Base-by-base conservation (phyloP, 2,329 filamentous ascomycete genomes). In the Balansia obtecta region DNA sequence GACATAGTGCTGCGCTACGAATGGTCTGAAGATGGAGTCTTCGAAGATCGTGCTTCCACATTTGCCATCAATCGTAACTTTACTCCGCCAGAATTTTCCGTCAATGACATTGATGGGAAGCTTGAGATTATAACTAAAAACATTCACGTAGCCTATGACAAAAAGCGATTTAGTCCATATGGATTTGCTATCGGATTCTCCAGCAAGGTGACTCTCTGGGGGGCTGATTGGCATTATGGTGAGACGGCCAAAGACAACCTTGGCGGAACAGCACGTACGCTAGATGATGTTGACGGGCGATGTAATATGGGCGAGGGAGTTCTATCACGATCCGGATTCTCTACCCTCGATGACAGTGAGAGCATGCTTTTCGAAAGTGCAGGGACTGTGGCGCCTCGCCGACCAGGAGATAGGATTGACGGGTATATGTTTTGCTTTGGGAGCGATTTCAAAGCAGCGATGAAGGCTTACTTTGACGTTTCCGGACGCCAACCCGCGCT, bases 381-480 rank as follows among this genome's bases (percentile, higher is more conserved):
- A 18, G 75, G 75, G 0, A 79, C 74, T 56, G 71, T 80, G n/a
- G 69, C 71, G 0, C 68, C 71, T 2, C 67, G 77, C 41, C 62
- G 56, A 20, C 49, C 66, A 1, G 74, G 74, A 1, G 42, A 46
- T 43, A 67, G 76, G 4, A 68, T 75, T 33, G 79, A 82, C 57
- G 74, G 74, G 2, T 82, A 82, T 61, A 65, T 82, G 3, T 82
- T 82, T 62, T 66, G 68, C 39, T 82, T 80, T 56, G 79, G 78
- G 2, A 69, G 68, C 51, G 75, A 81, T 55, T 82, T 75, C 57
- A 67, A 68, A 46, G 71, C 63, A 3, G 77, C 76, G 12, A 70
- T 82, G 52, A 70, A 71, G 53, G 69, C 71, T 0, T 73, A 77
- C 43, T 81, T 79, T 57, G 66, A 69, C 1, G 61, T 82, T 11